Evolutionary conservation across 148 eudicot species (phyloP).

Genomic region (Rhododendron mucronatum): DNA sequence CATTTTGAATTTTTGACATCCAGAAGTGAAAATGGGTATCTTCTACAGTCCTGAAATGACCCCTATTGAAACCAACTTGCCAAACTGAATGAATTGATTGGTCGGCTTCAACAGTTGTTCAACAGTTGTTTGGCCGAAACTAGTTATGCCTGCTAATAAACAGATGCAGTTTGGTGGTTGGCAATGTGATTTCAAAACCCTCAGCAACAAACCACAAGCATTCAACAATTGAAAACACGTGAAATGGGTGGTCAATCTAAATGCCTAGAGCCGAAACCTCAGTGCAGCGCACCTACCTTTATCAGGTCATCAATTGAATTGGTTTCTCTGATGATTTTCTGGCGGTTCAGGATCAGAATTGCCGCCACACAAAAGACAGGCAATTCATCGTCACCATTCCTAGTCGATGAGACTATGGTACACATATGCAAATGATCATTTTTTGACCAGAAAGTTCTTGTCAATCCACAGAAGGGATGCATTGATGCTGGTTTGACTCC

Average conservation of each 20-base stretch:
- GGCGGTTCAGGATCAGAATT: slow-evolving; percentile 74
- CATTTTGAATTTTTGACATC: not conserved
- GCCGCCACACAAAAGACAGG: slow-evolving; percentile 95
- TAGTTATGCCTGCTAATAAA: not conserved
- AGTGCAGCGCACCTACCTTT: slow-evolving; percentile 51
- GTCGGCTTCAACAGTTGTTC: not conserved
- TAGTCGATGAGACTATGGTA: slow-evolving; percentile 39
- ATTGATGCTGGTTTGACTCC: slow-evolving; percentile 48
- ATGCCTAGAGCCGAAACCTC: not conserved
- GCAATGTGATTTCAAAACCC: not conserved
- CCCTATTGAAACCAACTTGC: not conserved
- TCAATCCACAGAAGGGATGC: slow-evolving; percentile 83
- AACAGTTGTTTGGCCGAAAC: not conserved
- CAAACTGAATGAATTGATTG: not conserved
- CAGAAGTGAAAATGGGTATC: not conserved
- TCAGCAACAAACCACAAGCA: not conserved
- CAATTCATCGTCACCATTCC: slow-evolving; percentile 70
- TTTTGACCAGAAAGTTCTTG: slow-evolving; percentile 76
- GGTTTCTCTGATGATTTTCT: slow-evolving; percentile 76
- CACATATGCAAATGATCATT: slow-evolving; percentile 48
- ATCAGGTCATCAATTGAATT: slow-evolving; percentile 91
- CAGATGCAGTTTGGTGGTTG: not conserved
- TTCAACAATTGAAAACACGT: not conserved
- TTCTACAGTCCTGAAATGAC: not conserved
- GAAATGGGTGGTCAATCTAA: not conserved